phyloP scores from a whole-genome alignment of 1,284 basidiomycete species.

The Ustilago curta region DNA sequence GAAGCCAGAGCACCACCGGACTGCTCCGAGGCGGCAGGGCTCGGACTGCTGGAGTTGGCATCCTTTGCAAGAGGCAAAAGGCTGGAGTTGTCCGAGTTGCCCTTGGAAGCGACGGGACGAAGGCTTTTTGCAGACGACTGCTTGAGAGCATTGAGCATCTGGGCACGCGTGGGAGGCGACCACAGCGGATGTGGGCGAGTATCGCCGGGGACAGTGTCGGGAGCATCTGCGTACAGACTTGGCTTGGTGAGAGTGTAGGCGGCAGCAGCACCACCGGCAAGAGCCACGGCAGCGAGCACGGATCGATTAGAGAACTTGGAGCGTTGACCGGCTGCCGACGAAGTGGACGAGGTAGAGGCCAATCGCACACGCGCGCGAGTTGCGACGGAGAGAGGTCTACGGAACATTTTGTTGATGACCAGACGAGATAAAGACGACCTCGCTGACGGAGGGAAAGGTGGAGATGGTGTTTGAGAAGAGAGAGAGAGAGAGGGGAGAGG shows the following conservation, averaged over 20 bases:
- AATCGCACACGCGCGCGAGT: constrained; percentile 42
- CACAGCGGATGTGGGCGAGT: constrained; percentile 64
- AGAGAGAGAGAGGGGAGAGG: too few relatives aligned
- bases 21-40: constrained; percentile 55
- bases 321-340: constrained; percentile 23
- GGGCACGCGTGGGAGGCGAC: constrained; percentile 66
- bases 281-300: constrained; percentile 28
- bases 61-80: constrained; percentile 54
- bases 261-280: constrained; percentile 44
- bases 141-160: constrained; percentile 68
- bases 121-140: constrained; percentile 57
- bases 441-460: neutral
- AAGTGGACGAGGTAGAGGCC: constrained; percentile 42
- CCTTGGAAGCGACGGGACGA: constrained; percentile 56
- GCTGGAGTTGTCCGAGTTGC: constrained; percentile 43
- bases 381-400: constrained; percentile 30
- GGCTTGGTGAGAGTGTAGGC: constrained; percentile 30
- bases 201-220: constrained; percentile 54
- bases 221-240: constrained; percentile 44
- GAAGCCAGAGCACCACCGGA: constrained; percentile 30
- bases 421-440: neutral
- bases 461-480: neutral
- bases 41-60: constrained; percentile 56
- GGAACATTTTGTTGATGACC: constrained; percentile 35
- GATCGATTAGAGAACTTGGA: constrained; percentile 28